Evolutionary conservation across 495 filamentous ascomycete species (phyloP).

Genomic region (Aspergillus avenaceus): DNA sequence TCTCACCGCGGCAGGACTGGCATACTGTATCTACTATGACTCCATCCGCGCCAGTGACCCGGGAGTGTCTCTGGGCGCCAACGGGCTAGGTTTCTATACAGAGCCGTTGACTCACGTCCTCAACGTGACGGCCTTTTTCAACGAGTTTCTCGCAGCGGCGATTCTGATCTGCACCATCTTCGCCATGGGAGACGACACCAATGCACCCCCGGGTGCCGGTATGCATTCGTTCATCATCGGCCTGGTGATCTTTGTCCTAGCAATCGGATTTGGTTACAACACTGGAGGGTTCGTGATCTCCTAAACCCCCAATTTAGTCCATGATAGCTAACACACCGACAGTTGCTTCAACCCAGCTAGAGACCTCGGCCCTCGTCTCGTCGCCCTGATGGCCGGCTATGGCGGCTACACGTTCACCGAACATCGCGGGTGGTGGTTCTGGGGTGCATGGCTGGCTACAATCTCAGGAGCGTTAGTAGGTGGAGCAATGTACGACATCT

Average conservation of each 20-base stretch:
- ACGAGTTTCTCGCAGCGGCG: conserved; percentile 49
- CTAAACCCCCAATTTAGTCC: background rate
- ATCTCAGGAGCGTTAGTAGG: conserved; percentile 46
- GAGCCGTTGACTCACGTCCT: conserved; percentile 46
- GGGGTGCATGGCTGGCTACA: conserved; percentile 47
- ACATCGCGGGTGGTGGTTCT: conserved; percentile 53
- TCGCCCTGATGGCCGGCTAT: conserved; percentile 50
- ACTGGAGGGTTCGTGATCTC: conserved; percentile 24
- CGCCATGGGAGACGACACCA: conserved; percentile 49
- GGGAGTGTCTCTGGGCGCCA: conserved; percentile 11
- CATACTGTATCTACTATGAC: conserved; percentile 41
- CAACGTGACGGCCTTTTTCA: conserved; percentile 49
- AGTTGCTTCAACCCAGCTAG: conserved; percentile 55
- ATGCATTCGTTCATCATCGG: conserved; percentile 49
- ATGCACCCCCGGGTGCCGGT: conserved; percentile 38
- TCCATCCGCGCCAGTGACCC: conserved; percentile 33
- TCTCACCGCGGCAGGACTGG: conserved; percentile 39
- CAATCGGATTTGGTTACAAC: conserved; percentile 16
- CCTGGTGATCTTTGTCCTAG: conserved; percentile 31
- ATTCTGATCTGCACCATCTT: conserved; percentile 53
- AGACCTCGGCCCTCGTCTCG: conserved; percentile 54
- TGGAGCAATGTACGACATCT: conserved; percentile 46
- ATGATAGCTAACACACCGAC: conserved; percentile 37
- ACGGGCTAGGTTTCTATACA: conserved; percentile 49
- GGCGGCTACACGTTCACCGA: conserved; percentile 27